Base-by-base conservation (phyloP, 2,329 filamentous ascomycete species). In the Lasiodiplodia citricola region DNA sequence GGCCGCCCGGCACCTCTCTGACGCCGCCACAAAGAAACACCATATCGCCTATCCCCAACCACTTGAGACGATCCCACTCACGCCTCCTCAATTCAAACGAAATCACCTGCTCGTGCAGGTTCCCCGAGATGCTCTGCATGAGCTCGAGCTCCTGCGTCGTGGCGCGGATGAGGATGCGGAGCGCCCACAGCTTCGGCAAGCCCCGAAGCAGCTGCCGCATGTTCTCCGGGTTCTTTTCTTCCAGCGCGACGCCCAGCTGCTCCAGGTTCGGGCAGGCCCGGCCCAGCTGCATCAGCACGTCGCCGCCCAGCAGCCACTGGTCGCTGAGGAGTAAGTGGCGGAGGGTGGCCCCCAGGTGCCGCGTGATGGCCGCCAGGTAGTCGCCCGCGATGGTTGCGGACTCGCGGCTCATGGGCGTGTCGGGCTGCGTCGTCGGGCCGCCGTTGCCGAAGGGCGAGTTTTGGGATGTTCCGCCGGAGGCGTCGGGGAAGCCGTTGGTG, bases 281-380 rank as follows among this genome's bases (percentile, higher is more conserved):
- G 38, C 87, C 84, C 7, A 90, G 77, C 8, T 83, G 82, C 38
- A 81, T 82, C 10, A 90, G 77, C 4, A 85, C 79, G 1, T 80
- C 75, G 2, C 82, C 79, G 18, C 83, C 82, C 2, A 90, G 80
- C 21, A 82, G 77, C 87, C 87, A 90, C 54, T 83, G 80, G 41
- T 87, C 83, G 2, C 83, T 83, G 4, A 90, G 82, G 2, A 90
- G 82, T 6, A 90, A 82, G 71, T 88, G 86, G 54, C 82, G 83
- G 51, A 90, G 75, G 1, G 80, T 85, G 25, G 80, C 71, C 50
- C 85, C 85, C 71, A 89, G 86, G 51, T 84, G 80, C 1, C 79
- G 75, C 23, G 84, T 82, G 68, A 90, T 83, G 44, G 79, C 81
- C 31, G 85, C 82, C 5, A 90, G 75, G 72, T 86, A 87, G 16